Conservation (phyloP, 2,329 filamentous ascomycete genomes). For the Penicillium sp. region DNA sequence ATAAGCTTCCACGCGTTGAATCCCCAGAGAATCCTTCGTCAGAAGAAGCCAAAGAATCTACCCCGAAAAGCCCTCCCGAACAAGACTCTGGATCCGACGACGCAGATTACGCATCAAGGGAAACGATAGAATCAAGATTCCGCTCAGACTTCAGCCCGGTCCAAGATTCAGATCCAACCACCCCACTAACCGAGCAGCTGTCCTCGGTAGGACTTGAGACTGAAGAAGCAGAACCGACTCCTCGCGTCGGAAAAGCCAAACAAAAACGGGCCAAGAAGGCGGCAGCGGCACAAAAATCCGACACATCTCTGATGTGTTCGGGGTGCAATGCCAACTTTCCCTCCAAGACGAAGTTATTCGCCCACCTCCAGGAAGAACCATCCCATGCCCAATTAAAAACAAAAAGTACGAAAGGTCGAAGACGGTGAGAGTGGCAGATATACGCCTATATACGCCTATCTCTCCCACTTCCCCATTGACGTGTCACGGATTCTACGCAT, state of each 20-base stretch:
- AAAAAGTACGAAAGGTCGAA: not conserved
- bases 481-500: too few relatives aligned
- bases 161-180: conserved; percentile 14
- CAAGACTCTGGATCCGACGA: conserved; percentile 26
- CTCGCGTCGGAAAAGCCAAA: conserved; percentile 57
- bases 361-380: conserved; percentile 67
- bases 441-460: too few relatives aligned
- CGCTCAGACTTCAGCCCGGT: conserved; percentile 18
- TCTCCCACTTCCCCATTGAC: too few relatives aligned
- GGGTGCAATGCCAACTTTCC: conserved; percentile 78
- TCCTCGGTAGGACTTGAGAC: conserved; percentile 26
- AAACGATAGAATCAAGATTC: conserved; percentile 47
- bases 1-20: not conserved
- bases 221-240: conserved; percentile 16
- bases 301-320: conserved; percentile 68
- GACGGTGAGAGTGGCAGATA: not conserved
- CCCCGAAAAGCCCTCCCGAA: not conserved
- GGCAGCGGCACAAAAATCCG: conserved; percentile 46
- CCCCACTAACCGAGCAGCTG: conserved; percentile 21
- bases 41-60: not conserved
- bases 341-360: conserved; percentile 73
- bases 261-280: conserved; percentile 57
- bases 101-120: conserved; percentile 49
- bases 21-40: not conserved
- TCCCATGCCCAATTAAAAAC: conserved; percentile 62